Base-by-base conservation (phyloP, 108 stramenopile species). In the Cyclotella sp. region DNA sequence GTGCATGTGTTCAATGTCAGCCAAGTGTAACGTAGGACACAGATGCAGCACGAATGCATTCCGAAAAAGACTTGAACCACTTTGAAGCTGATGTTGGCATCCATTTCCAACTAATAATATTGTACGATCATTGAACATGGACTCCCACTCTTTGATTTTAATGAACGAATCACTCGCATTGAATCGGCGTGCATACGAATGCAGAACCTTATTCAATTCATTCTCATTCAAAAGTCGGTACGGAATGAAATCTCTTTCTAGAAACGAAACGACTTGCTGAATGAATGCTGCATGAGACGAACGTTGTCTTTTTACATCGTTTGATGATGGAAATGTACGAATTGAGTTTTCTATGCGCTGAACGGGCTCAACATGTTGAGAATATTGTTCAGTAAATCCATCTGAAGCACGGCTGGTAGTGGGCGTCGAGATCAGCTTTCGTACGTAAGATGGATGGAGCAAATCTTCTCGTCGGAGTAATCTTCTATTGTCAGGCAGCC, bases 201-300 rank as follows among this genome's bases (percentile, higher is more conserved):
- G 44, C 7, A 77, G 60, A 1, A 77, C 59, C 9, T 52, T 11
- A 27, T 29, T 57, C 30, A 72, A 11, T 18, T 73, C 77, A 6
- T 58, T 30, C 0, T 34, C 34, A 12, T 14, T 28, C 14, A 79
- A 61, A 18, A 34, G 30, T 8, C 72, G 47, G 41, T 45, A 61
- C 3, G 39, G 24, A 9, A 72, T 53, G 10, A 19, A 43, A 21
- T 65, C 54, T 1, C 18, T 14, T 8, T 53, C 60, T 21, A 79
- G 62, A 66, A 79, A 79, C n/a, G 64, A 27, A 16, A 45, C 40
- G 15, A 79, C 72, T 61, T 73, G 63, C 19, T 73, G 42, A 60
- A 61, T 63, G 24, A 79, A 79, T 19, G 41, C 49, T 5, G 53
- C 3, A 27, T 22, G 39, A n/a, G 51, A 30, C 54, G 69, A 53